These are phyloP conservation scores for Polygonum aviculare DNA, from an alignment of 148 eudicot genomes.

Conservation along the genomic window DNA sequence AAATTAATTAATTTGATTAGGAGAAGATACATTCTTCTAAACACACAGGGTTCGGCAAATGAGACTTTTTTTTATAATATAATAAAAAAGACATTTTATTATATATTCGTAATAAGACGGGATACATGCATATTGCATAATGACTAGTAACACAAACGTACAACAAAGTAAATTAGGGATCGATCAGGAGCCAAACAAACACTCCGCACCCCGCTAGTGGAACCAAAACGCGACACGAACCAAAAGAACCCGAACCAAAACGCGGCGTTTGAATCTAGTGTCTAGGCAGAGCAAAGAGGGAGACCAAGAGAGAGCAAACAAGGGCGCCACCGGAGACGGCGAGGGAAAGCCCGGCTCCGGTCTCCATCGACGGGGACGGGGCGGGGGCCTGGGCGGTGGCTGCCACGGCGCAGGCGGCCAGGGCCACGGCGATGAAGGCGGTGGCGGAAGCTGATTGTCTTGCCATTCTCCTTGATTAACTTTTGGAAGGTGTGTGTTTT, in stretches of 20 bases:
- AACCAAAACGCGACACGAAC: not conserved
- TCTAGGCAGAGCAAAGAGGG: not conserved
- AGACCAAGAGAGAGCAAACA: slow-evolving; percentile 5
- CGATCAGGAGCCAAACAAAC: not conserved
- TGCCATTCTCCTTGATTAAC: not conserved
- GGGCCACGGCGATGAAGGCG: not conserved
- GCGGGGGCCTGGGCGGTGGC: slow-evolving; percentile 1
- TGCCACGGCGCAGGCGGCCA: not conserved
- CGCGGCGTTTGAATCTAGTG: slow-evolving; percentile 4
- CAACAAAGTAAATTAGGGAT: too few relatives aligned
- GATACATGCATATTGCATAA: too few relatives aligned
- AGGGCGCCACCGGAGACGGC: not conserved
- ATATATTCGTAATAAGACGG: too few relatives aligned
- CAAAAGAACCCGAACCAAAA: not conserved
- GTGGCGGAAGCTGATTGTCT: not conserved
- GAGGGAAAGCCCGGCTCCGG: slow-evolving; percentile 3
- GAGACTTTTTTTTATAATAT: too few relatives aligned
- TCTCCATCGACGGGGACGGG: not conserved
- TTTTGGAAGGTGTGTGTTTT: not conserved
- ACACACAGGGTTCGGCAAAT: too few relatives aligned
- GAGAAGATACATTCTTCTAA: too few relatives aligned
- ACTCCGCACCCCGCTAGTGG: not conserved
- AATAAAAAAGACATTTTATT: too few relatives aligned
- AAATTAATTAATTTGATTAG: too few relatives aligned
- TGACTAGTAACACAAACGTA: too few relatives aligned